Evolutionary conservation across 1,284 basidiomycete genomes (phyloP).

Genomic region (Cutaneotrichosporon sp.): DNA sequence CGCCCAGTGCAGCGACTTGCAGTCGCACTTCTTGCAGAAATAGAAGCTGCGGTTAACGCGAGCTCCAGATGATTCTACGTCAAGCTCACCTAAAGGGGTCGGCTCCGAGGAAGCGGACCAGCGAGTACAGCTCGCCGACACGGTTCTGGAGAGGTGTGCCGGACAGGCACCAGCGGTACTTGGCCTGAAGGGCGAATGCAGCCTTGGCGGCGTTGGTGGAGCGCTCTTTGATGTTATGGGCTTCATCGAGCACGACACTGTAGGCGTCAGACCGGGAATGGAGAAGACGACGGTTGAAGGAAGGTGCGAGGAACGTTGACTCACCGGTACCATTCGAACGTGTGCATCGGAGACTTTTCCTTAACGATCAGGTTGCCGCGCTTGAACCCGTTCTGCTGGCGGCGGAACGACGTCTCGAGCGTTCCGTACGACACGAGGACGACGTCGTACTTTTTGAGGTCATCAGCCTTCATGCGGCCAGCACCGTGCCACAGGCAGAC

Average conservation of each 20-base stretch:
- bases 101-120: conserved; percentile 83
- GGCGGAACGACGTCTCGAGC: conserved; percentile 87
- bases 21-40: conserved; percentile 71
- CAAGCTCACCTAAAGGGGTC: conserved; percentile 65
- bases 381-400: conserved; percentile 89
- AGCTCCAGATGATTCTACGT: too few relatives aligned
- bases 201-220: conserved; percentile 95
- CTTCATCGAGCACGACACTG: conserved; percentile 72
- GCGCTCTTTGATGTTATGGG: conserved; percentile 97
- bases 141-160: conserved; percentile 97
- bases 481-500: conserved; percentile 89
- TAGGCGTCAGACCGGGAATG: conserved; percentile 54
- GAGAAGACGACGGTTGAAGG: neutral
- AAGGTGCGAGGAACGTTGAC: neutral
- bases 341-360: conserved; percentile 83
- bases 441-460: conserved; percentile 83
- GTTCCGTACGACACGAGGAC: conserved; percentile 68
- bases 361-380: conserved; percentile 80
- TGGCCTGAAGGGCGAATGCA: conserved; percentile 79
- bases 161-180: conserved; percentile 91
- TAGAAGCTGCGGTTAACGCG: conserved; percentile 61
- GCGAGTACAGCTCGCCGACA: conserved; percentile 95
- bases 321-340: conserved; percentile 76
- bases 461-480: conserved; percentile 58
- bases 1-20: conserved; percentile 60